Evolutionary conservation across 2,329 filamentous ascomycete species (phyloP), one percentile per base, ranked within the genome.

Genomic region (Rhexocercosporidium sp.): DNA sequence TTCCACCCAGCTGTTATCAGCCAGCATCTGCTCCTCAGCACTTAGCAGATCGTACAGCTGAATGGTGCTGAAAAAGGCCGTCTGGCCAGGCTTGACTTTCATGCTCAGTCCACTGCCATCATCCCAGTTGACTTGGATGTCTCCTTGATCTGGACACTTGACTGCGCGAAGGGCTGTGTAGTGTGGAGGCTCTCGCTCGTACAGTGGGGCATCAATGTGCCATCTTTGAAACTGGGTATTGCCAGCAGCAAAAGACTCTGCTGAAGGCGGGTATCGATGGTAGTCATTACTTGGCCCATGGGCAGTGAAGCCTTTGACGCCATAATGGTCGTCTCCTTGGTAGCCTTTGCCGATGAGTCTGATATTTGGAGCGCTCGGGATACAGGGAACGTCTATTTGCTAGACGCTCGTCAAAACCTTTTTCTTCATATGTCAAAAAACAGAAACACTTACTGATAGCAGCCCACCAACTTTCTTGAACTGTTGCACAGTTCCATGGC

Each of bases 131-230:
- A 82, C 75, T 3, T 76, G 80, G 25, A 81, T 69, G 18, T 79
- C 73, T 0, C 77, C 78, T 6, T 74, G 71, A 8, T 74, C 76
- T 2, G 82, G 81, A 12, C 78, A 75, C 66, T 77, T 80, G 62
- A 82, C 62, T 47, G 77, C 78, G 5, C 80, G 79, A 3, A 82
- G 75, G 1, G 80, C 80, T 5, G 80, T 82, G 69, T 82, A 82
- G 76, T 77, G 80, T 1, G 81, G 78, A 0, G 80, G 81, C 31
- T 82, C 78, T 5, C 78, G 75, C 3, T 70, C 78, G 67, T 82
- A 82, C 1, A 83, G 75, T 1, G 81, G 80, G 8, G 80, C 82
- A 66, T 84, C 82, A n/a, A 83, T 81, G 66, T 84, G 82, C 82
- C 82, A 84, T 29, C 80, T 75, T 56, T 83, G 81, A 66, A 83